Conservation (phyloP, 2,329 filamentous ascomycete genomes). For the Chrysosporium keratinophilum region DNA sequence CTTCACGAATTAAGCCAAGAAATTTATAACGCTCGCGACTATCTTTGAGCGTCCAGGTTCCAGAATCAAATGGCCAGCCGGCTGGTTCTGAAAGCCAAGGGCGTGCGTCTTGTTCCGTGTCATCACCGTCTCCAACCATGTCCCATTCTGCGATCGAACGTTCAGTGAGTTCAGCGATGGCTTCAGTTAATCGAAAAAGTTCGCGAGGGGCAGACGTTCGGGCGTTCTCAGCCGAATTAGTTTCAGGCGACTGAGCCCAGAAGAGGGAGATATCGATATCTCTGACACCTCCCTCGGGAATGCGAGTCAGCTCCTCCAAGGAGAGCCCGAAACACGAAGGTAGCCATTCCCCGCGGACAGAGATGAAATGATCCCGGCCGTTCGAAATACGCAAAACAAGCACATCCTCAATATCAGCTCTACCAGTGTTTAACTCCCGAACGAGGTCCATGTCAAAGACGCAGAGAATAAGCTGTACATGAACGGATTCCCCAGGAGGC, state of each 20-base stretch:
- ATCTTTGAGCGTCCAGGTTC: conserved; percentile 39
- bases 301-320: conserved; percentile 75
- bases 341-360: conserved; percentile 66
- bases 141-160: conserved; percentile 53
- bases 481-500: conserved; percentile 73
- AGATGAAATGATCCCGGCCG: conserved; percentile 86
- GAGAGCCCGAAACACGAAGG: conserved; percentile 75
- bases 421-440: conserved; percentile 59
- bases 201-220: conserved; percentile 76
- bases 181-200: conserved; percentile 78
- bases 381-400: conserved; percentile 72
- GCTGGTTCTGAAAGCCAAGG: conserved; percentile 44
- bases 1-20: conserved; percentile 44
- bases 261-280: conserved; percentile 43
- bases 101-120: conserved; percentile 28
- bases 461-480: conserved; percentile 56
- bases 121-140: conserved; percentile 40
- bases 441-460: conserved; percentile 56
- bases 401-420: conserved; percentile 64
- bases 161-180: conserved; percentile 53
- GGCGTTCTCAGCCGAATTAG: conserved; percentile 33
- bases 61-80: conserved; percentile 51
- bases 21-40: conserved; percentile 35
- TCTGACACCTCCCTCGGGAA: conserved; percentile 69
- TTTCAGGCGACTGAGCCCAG: conserved; percentile 27